Percentiles rank a stretch among this genome's conserved stretches.
Evolutionary conservation across 148 eudicot genomes (phyloP).

Genomic region (Amaranthus hypochondriacus): DNA sequence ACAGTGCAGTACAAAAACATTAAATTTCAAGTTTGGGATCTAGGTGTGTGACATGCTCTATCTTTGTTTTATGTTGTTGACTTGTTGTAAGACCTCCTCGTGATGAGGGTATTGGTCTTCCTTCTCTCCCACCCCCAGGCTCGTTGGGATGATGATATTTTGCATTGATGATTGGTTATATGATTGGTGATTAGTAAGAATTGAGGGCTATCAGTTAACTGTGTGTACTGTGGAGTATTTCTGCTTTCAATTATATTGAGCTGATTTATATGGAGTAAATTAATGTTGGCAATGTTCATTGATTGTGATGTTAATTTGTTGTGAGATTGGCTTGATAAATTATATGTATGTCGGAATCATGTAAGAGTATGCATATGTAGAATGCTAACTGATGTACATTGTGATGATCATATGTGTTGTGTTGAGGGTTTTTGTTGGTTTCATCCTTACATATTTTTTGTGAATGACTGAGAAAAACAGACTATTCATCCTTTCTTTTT

Average conservation of each 20-base stretch:
- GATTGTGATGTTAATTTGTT: slow-evolving; percentile 1
- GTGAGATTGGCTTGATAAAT: not conserved
- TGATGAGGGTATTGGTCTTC: too few species aligned
- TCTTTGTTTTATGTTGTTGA: not conserved
- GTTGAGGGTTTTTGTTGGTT: not conserved
- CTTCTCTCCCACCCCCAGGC: too few species aligned
- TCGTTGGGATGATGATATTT: not conserved
- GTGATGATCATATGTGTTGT: not conserved
- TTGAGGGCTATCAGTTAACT: not conserved
- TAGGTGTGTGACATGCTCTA: slow-evolving; percentile 48
- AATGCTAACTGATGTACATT: not conserved
- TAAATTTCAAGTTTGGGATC: slow-evolving; percentile 98
- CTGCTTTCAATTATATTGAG: not conserved
- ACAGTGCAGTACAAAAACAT: slow-evolving; percentile 95
- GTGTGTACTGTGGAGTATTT: not conserved
- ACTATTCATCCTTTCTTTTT: not conserved
- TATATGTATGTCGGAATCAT: not conserved
- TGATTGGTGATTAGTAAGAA: not conserved
- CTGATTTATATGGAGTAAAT: not conserved
- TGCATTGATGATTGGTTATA: not conserved
- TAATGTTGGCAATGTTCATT: not conserved
- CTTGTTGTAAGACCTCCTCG: not conserved
- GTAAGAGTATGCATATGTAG: too few species aligned
- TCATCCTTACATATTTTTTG: not conserved
- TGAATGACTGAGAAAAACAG: not conserved